Conservation (phyloP, 2,329 filamentous ascomycete species). For the Cytospora mali region DNA sequence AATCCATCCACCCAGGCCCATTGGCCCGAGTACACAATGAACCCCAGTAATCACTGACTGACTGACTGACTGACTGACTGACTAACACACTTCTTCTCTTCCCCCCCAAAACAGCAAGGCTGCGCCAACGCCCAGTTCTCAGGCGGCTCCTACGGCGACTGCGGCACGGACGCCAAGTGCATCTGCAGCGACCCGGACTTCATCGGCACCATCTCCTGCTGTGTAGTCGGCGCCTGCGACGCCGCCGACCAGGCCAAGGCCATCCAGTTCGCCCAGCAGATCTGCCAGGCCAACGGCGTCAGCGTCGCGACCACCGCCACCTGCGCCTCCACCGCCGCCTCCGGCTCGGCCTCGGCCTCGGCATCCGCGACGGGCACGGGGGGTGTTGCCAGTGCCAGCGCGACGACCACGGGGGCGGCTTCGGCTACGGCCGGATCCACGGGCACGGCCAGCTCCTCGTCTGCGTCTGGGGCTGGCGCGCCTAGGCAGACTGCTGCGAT, state of each 20-base stretch:
- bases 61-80: no score
- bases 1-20: neutral
- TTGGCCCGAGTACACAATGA: neutral
- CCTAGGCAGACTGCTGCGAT: conserved; percentile 25
- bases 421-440: conserved; percentile 20
- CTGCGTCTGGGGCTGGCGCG: conserved; percentile 14
- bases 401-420: conserved; percentile 22
- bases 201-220: conserved; percentile 45
- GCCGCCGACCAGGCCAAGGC: conserved; percentile 36
- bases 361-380: conserved; percentile 21
- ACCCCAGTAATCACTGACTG: no score
- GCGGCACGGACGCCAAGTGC: conserved; percentile 41
- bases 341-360: conserved; percentile 32
- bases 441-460: conserved; percentile 10
- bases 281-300: conserved; percentile 39
- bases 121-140: conserved; percentile 38
- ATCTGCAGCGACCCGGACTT: conserved; percentile 47
- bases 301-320: conserved; percentile 38
- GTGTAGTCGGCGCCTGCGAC: conserved; percentile 38
- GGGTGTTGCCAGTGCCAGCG: conserved; percentile 10
- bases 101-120: conserved; percentile 31
- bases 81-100: neutral
- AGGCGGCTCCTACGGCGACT: conserved; percentile 38
- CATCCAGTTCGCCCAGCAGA: conserved; percentile 36
- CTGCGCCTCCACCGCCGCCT: conserved; percentile 35